phyloP scores from a whole-genome alignment of 495 filamentous ascomycete genomes.

The Choiromyces venosus region DNA sequence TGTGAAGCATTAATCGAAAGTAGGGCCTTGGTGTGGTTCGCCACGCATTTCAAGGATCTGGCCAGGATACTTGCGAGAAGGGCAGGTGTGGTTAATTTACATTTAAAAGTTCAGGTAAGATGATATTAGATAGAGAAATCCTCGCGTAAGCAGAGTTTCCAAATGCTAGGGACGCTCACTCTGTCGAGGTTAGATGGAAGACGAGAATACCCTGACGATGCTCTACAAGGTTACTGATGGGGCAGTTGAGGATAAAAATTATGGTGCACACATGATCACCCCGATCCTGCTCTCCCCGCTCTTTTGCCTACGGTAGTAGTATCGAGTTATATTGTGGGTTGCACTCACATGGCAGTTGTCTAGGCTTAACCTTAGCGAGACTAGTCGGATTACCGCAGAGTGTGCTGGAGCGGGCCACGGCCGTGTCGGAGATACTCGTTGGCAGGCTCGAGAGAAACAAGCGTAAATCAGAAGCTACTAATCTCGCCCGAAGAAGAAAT shows the following conservation, averaged over 20 bases:
- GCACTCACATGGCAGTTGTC: neutral
- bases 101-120: constrained; percentile 66
- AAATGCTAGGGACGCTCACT: neutral
- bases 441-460: constrained; percentile 56
- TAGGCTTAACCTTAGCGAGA: constrained; percentile 64
- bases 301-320: neutral
- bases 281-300: neutral
- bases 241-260: constrained; percentile 64
- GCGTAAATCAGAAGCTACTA: constrained; percentile 52
- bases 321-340: neutral
- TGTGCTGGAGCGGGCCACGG: constrained; percentile 51
- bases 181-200: constrained; percentile 33
- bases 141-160: neutral
- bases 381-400: constrained; percentile 64
- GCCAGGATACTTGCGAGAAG: constrained; percentile 68
- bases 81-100: constrained; percentile 70
- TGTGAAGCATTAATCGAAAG: constrained; percentile 78
- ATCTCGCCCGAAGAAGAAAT: constrained; percentile 59
- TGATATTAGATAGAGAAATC: neutral
- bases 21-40: constrained; percentile 77
- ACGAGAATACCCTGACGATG: constrained; percentile 62
- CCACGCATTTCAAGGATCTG: constrained; percentile 83
- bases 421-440: constrained; percentile 61
- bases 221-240: constrained; percentile 74
- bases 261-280: constrained; percentile 49